phyloP scores from a whole-genome alignment of 2,329 filamentous ascomycete genomes.

The Trichoderma sp. region DNA sequence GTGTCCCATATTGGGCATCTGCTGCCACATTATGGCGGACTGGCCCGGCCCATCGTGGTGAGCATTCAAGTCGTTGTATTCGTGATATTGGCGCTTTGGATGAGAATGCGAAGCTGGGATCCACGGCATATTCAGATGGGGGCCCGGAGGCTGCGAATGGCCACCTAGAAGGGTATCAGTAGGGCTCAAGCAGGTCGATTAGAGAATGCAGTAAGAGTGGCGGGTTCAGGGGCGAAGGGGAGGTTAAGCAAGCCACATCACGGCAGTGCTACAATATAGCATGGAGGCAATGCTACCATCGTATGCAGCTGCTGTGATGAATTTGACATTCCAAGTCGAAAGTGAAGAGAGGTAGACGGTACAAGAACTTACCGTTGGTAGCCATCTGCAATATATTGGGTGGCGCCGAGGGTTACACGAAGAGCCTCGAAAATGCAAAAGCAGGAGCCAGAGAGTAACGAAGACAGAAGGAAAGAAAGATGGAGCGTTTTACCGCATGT shows the following conservation, averaged over 20 bases:
- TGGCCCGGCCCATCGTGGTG: slow-evolving; percentile 35
- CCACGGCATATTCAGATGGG: slow-evolving; percentile 41
- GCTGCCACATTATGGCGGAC: slow-evolving; percentile 32
- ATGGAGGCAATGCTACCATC: background rate
- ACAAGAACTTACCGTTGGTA: slow-evolving; percentile 37
- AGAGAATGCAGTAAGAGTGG: background rate
- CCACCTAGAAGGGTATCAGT: slow-evolving; percentile 34
- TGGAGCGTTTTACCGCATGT: slow-evolving; percentile 24
- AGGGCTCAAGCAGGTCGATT: background rate
- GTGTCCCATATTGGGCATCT: slow-evolving; percentile 33
- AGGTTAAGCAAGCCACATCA: background rate
- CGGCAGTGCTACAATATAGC: background rate
- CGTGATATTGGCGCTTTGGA: slow-evolving; percentile 40
- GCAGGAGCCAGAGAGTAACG: background rate
- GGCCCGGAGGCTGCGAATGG: slow-evolving; percentile 32
- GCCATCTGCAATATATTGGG: slow-evolving; percentile 36
- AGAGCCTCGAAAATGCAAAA: slow-evolving; percentile 12
- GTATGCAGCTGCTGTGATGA: background rate
- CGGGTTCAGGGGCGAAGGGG: background rate
- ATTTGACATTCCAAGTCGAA: background rate
- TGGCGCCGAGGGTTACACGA: slow-evolving; percentile 19
- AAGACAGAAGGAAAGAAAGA: background rate
- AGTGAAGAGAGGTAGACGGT: background rate
- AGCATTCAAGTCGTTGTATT: slow-evolving; percentile 35
- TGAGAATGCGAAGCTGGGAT: slow-evolving; percentile 48